These are phyloP conservation scores for Sporothrix pallida DNA, from an alignment of 2,329 filamentous ascomycete species.

Conservation along the genomic window DNA sequence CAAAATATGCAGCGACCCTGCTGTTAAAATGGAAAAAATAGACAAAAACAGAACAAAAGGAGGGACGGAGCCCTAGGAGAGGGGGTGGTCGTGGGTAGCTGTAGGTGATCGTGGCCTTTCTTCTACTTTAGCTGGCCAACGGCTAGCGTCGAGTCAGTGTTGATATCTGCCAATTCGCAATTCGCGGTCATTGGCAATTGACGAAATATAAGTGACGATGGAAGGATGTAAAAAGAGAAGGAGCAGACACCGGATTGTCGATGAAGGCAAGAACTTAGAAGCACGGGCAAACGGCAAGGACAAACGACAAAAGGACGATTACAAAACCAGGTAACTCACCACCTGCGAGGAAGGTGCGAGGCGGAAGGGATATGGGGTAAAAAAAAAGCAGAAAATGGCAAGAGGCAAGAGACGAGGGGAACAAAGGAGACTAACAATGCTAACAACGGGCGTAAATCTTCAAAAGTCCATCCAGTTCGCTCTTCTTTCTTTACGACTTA, in stretches of 20 bases:
- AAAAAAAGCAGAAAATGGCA: not conserved
- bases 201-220: not conserved
- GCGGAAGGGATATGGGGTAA: too few species aligned
- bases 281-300: too few species aligned
- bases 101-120: not conserved
- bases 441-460: not conserved
- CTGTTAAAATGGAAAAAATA: not conserved
- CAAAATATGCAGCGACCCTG: not conserved
- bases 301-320: too few species aligned
- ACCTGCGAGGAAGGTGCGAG: too few species aligned
- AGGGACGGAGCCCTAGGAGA: not conserved
- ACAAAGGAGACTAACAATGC: constrained; percentile 11
- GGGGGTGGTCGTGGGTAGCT: not conserved
- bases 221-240: not conserved
- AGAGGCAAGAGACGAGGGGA: not conserved
- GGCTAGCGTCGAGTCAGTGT: too few species aligned
- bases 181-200: too few species aligned
- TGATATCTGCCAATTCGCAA: too few species aligned
- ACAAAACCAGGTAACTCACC: too few species aligned
- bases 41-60: not conserved
- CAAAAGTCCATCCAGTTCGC: not conserved
- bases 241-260: not conserved
- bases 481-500: not conserved
- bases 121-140: not conserved
- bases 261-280: too few species aligned